Percentiles rank a stretch among this genome's conserved stretches.
These are phyloP conservation scores for Colletotrichum sp. DNA, from an alignment of 2,329 filamentous ascomycete species.

Conservation along the genomic window DNA sequence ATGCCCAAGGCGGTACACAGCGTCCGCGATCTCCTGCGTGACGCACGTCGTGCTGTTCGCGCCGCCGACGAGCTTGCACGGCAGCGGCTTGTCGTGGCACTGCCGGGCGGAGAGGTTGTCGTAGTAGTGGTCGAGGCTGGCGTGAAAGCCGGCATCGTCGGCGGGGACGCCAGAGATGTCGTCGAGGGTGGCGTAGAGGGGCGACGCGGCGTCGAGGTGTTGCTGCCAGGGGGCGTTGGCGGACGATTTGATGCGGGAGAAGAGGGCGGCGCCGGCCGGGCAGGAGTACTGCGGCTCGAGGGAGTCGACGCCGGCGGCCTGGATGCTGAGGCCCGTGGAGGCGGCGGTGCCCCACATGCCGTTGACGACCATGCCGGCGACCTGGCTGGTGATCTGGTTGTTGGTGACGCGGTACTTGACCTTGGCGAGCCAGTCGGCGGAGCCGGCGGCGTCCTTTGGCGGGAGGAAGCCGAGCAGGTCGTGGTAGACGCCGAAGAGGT, in stretches of 20 bases:
- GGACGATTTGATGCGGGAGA: slow-evolving; percentile 47
- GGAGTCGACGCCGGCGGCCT: slow-evolving; percentile 66
- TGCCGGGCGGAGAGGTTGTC: slow-evolving; percentile 82
- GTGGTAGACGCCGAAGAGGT: slow-evolving; percentile 79
- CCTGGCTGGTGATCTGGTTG: slow-evolving; percentile 83
- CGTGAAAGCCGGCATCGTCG: slow-evolving; percentile 68
- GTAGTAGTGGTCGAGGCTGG: slow-evolving; percentile 80
- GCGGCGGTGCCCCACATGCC: slow-evolving; percentile 66
- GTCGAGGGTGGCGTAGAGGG: slow-evolving; percentile 67
- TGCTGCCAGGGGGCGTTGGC: slow-evolving; percentile 60
- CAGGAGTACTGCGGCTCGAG: slow-evolving; percentile 79
- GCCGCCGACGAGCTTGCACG: slow-evolving; percentile 62
- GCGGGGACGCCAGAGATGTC: slow-evolving; percentile 68
- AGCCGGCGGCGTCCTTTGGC: slow-evolving; percentile 32
- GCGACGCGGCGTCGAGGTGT: slow-evolving; percentile 63
- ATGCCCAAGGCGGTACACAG: slow-evolving; percentile 77
- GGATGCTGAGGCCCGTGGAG: slow-evolving; percentile 44
- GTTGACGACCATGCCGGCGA: slow-evolving; percentile 74
- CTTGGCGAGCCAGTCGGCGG: slow-evolving; percentile 41
- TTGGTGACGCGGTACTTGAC: slow-evolving; percentile 77
- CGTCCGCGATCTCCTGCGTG: slow-evolving; percentile 64
- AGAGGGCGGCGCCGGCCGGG: slow-evolving; percentile 49
- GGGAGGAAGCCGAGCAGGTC: slow-evolving; percentile 73
- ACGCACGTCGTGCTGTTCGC: slow-evolving; percentile 62
- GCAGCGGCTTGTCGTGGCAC: slow-evolving; percentile 76